Conservation (phyloP, 345 rosid genomes). For the Bruguiera parviflora region DNA sequence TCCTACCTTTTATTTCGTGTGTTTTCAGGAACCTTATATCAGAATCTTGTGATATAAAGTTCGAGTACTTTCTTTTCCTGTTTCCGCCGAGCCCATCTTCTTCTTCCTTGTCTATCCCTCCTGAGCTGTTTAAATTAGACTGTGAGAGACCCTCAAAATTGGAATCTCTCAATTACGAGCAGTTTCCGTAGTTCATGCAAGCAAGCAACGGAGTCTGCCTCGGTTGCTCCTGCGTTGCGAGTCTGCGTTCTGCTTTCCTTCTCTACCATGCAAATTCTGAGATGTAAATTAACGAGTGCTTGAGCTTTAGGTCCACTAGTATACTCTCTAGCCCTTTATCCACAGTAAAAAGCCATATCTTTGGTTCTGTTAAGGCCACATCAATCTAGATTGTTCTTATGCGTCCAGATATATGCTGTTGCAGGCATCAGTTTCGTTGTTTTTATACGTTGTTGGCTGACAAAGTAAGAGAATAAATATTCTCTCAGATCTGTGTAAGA, state of each 20-base stretch:
- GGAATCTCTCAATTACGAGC: neutral
- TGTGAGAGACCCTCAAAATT: neutral
- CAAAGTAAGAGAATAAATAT: slow-evolving; percentile 28
- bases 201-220: slow-evolving; percentile 3
- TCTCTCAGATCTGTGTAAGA: slow-evolving; percentile 38
- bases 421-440: slow-evolving; percentile 45
- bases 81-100: slow-evolving; percentile 54
- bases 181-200: slow-evolving; percentile 9
- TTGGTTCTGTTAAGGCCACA: slow-evolving; percentile 30
- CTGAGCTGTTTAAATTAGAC: slow-evolving; percentile 56
- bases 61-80: slow-evolving; percentile 1
- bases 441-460: slow-evolving; percentile 46
- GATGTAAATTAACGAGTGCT: neutral
- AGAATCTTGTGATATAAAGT: slow-evolving; percentile 20
- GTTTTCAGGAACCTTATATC: slow-evolving; percentile 1
- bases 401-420: slow-evolving; percentile 41
- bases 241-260: neutral
- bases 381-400: slow-evolving; percentile 29
- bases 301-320: neutral
- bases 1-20: neutral
- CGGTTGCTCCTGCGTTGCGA: neutral
- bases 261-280: neutral
- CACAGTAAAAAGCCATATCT: slow-evolving; percentile 21
- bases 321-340: neutral
- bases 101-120: slow-evolving; percentile 97